Evolutionary conservation across 2,329 filamentous ascomycete species (phyloP).

Genomic region (Microascus cirrosus): DNA sequence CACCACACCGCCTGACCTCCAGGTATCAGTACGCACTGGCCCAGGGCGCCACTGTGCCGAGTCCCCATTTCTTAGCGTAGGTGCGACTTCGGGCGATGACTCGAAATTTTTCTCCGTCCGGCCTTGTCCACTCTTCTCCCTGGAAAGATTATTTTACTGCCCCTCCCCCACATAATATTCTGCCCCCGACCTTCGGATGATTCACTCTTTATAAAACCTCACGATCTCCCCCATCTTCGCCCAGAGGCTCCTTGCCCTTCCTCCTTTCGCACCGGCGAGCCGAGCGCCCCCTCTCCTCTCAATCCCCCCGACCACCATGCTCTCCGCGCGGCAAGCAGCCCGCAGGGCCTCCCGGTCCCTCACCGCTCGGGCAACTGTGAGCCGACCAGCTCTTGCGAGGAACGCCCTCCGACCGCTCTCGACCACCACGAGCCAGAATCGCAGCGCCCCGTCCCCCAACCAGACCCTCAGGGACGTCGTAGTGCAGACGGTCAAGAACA

Average conservation of each 20-base stretch:
- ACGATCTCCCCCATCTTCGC: constrained; percentile 2
- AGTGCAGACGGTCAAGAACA: constrained; percentile 68
- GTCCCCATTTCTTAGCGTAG: not conserved
- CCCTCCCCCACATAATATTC: constrained; percentile 10
- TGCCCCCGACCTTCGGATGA: constrained; percentile 5
- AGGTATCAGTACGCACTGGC: not conserved
- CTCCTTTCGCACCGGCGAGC: constrained; percentile 3
- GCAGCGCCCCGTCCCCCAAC: constrained; percentile 10
- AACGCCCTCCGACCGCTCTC: constrained; percentile 16
- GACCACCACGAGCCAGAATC: constrained; percentile 12
- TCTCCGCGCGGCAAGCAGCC: constrained; percentile 28
- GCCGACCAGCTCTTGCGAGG: not conserved
- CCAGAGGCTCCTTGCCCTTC: not conserved
- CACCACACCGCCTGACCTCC: not conserved
- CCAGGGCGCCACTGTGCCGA: not conserved
- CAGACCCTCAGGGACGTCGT: constrained; percentile 20
- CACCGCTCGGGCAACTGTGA: constrained; percentile 1
- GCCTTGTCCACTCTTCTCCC: not conserved
- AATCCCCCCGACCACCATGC: constrained; percentile 19
- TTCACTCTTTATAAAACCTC: constrained; percentile 3
- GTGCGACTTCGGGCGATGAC: not conserved
- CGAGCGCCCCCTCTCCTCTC: not conserved
- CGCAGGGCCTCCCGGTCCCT: constrained; percentile 25
- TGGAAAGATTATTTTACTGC: constrained; percentile 4
- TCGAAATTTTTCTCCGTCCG: not conserved